Conservation (phyloP, 2,329 filamentous ascomycete species). For the Fusarium falciforme region DNA sequence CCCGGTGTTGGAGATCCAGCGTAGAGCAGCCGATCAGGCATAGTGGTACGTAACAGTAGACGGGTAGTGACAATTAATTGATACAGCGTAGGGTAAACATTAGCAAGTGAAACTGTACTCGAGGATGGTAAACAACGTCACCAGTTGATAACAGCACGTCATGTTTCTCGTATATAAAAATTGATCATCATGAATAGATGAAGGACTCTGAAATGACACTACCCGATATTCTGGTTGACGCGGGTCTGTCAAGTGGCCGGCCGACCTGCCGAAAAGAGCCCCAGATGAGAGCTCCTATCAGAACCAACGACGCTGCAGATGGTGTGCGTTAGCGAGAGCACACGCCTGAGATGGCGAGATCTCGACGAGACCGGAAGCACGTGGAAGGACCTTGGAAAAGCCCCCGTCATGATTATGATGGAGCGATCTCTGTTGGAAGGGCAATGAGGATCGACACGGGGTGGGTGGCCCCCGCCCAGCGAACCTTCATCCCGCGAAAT, state of each 20-base stretch:
- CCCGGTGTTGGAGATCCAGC: background rate
- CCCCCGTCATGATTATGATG: constrained; percentile 6
- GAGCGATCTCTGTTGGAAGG: constrained; percentile 18
- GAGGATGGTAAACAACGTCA: background rate
- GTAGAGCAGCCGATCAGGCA: background rate
- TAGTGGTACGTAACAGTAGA: background rate
- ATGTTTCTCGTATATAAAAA: background rate
- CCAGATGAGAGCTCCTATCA: background rate
- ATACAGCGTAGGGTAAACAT: background rate
- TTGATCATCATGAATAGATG: background rate
- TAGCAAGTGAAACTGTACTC: background rate
- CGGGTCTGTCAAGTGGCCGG: constrained; percentile 4
- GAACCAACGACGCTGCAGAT: background rate
- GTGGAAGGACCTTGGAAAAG: background rate
- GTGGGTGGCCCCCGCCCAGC: background rate
- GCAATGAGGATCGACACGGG: constrained; percentile 34
- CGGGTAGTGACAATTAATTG: background rate
- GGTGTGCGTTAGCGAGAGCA: constrained; percentile 9
- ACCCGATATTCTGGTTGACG: constrained; percentile 2
- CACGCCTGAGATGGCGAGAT: background rate
- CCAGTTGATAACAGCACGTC: background rate
- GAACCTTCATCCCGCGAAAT: constrained; percentile 9
- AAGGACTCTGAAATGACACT: background rate
- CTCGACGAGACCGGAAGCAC: constrained; percentile 2
- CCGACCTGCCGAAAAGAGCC: constrained; percentile 1